phyloP scores from a whole-genome alignment of 305 asterid genomes.

The Rubia peregrina region DNA sequence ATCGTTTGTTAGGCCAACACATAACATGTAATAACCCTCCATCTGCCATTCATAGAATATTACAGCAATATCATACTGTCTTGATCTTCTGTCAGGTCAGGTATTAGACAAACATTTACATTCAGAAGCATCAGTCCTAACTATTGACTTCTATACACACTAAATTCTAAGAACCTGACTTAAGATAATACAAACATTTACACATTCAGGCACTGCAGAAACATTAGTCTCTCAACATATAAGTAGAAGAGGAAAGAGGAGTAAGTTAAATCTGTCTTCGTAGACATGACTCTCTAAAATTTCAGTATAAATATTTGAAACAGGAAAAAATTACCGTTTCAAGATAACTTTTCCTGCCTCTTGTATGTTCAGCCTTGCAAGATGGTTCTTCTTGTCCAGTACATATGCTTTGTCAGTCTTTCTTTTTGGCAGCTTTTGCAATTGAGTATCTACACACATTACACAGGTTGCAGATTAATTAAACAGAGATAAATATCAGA shows the following conservation, averaged over 20 bases:
- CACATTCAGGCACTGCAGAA: not conserved
- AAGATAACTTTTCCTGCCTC: conserved; percentile 92
- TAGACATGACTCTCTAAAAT: not conserved
- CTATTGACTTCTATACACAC: not conserved
- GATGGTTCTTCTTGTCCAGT: conserved; percentile 80
- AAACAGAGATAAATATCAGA: not conserved
- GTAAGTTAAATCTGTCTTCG: not conserved
- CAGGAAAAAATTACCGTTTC: conserved; percentile 52
- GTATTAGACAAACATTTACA: no score
- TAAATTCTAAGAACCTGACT: not conserved
- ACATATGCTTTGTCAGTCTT: conserved; percentile 96
- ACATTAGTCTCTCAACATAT: not conserved
- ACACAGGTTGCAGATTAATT: conserved; percentile 31
- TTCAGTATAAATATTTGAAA: not conserved
- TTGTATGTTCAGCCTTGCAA: conserved; percentile 84
- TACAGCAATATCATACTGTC: not conserved
- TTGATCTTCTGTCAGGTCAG: not conserved
- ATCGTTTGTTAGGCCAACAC: not conserved
- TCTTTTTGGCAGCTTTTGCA: conserved; percentile 99
- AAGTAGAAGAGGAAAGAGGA: not conserved
- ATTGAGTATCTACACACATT: conserved; percentile 70
- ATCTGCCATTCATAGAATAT: not conserved
- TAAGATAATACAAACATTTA: not conserved
- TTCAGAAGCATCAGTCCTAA: conserved; percentile 1
- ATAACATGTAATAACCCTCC: not conserved